These are phyloP conservation scores for Arthrocladium fulminans DNA, from an alignment of 2,329 filamentous ascomycete species.

Conservation along the genomic window DNA sequence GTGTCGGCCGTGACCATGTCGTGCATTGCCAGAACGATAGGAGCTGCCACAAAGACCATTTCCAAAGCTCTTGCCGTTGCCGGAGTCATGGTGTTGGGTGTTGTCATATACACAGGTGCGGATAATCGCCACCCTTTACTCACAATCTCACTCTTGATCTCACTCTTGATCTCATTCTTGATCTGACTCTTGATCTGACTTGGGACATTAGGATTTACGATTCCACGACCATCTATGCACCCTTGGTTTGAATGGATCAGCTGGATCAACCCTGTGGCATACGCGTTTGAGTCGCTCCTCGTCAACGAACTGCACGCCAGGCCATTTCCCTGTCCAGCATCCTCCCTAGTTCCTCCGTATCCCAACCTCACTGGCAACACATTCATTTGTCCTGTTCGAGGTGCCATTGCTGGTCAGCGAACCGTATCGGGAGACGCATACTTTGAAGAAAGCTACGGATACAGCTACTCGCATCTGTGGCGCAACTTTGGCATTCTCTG, in stretches of 20 bases:
- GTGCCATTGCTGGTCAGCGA: slow-evolving; percentile 44
- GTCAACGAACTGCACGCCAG: slow-evolving; percentile 61
- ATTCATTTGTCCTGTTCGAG: slow-evolving; percentile 53
- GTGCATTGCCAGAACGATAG: slow-evolving; percentile 45
- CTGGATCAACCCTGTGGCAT: slow-evolving; percentile 60
- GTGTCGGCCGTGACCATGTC: slow-evolving; percentile 48
- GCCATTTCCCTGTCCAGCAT: slow-evolving; percentile 45
- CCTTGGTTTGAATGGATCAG: slow-evolving; percentile 56
- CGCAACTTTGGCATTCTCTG: slow-evolving; percentile 73
- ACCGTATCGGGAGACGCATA: slow-evolving; percentile 49
- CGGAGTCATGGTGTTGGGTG: slow-evolving; percentile 41
- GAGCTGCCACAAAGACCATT: slow-evolving; percentile 41
- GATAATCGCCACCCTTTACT: too few relatives aligned
- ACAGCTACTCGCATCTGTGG: slow-evolving; percentile 52
- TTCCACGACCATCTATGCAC: slow-evolving; percentile 53
- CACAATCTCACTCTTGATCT: too few relatives aligned
- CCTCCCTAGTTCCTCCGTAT: slow-evolving; percentile 46
- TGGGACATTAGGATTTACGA: too few relatives aligned
- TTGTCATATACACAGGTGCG: slow-evolving; percentile 55
- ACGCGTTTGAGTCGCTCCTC: slow-evolving; percentile 60
- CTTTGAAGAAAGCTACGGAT: slow-evolving; percentile 47
- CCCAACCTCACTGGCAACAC: slow-evolving; percentile 40
- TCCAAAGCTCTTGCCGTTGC: slow-evolving; percentile 44
- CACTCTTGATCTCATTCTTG: too few relatives aligned
- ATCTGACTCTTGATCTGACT: too few relatives aligned